Base-by-base conservation (phyloP, 2,329 filamentous ascomycete genomes). In the Hymenoscyphus fructigenus region DNA sequence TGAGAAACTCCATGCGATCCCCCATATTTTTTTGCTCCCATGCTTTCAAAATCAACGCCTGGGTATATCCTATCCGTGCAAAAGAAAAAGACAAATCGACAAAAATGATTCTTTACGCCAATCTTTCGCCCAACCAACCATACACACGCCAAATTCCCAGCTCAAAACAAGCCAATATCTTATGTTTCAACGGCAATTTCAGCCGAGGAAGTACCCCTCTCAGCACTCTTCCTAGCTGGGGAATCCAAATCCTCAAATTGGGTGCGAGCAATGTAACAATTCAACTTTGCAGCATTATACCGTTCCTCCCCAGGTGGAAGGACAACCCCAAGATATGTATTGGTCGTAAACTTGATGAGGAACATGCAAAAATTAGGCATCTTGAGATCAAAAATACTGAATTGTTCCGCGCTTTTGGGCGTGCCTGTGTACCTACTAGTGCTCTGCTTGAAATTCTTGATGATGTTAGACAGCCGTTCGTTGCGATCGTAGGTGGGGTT, bases 371-470 rank as follows among this genome's bases (percentile, higher is more conserved):
- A 98, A 65, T 85, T 85, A 56, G 86, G 82, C 63, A 90, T 89
- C 78, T 92, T 93, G 79, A 93, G 88, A 77, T 93, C 90, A 81
- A 94, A 89, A 72, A 92, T 84, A 57, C 88, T 87, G 72, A 94
- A 93, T 77, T 93, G 91, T 78, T 92, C 91, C 4, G 89, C 88
- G 69, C 91, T 91, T 61, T 91, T 88, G n/a, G 91, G 90, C 29
- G 90, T 91, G 59, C 90, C 90, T 1, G 90, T 93, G 77, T 91
- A 92, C 71, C 90, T 88, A 63, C 86, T 88, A 66, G 86, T 85
- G 68, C 82, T 87, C 80, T 98, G 94, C 82, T 98, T 99, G 82
- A 98, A 97, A 65, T 94, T 93, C 81, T 99, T 99, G 79, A 99
- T 91, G 75, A 99, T 97, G 77, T 97, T 98, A 67, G 91, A 95